Percentiles rank a stretch among this genome's conserved stretches.
These are phyloP conservation scores for Celoporthe dispersa DNA, from an alignment of 2,329 filamentous ascomycete species.

Conservation along the genomic window DNA sequence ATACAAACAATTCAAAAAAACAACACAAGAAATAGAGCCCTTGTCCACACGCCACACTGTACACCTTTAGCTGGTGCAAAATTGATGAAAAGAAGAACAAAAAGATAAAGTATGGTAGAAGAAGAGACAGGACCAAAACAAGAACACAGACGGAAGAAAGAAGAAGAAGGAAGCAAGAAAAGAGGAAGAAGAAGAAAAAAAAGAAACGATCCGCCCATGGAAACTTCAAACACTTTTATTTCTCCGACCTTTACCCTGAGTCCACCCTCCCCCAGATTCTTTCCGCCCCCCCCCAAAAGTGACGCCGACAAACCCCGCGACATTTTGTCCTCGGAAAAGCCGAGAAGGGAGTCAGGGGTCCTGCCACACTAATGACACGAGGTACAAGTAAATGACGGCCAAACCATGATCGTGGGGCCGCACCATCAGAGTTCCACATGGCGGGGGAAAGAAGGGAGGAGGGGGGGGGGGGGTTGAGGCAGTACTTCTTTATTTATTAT, in stretches of 20 bases:
- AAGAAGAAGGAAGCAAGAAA: background rate
- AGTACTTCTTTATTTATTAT: background rate
- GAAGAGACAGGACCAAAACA: too few species aligned
- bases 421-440: background rate
- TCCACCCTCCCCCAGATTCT: background rate
- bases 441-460: too few species aligned
- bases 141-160: too few species aligned
- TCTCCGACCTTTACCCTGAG: too few species aligned
- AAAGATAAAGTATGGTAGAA: too few species aligned
- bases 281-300: background rate
- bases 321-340: background rate
- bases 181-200: background rate
- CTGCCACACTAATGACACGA: background rate
- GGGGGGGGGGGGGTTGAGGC: background rate
- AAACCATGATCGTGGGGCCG: background rate
- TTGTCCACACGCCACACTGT: too few species aligned
- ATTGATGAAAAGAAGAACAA: too few species aligned
- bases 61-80: too few species aligned
- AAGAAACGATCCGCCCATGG: too few species aligned
- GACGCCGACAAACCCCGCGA: background rate
- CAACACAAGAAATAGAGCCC: too few species aligned
- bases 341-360: background rate
- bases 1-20: too few species aligned
- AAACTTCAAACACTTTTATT: too few species aligned
- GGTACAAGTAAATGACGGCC: background rate